Percentiles rank a stretch among this genome's conserved stretches.
Conservation (phyloP, 495 filamentous ascomycete species). For the Beverwykella pulmonaria region DNA sequence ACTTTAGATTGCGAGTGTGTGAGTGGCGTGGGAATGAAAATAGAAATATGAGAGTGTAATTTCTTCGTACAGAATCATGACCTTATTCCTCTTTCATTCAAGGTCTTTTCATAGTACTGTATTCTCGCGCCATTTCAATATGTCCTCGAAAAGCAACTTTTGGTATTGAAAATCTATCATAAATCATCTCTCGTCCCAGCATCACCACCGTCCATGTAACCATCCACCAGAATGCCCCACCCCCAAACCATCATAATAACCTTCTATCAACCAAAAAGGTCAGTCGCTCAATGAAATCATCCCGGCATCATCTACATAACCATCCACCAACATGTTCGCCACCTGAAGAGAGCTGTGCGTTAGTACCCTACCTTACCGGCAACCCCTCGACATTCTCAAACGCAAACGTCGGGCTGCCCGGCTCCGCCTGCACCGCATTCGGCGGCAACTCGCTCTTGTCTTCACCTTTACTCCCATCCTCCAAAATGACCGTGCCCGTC, state of each 20-base stretch:
- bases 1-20: conserved; percentile 4
- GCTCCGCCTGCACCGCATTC: conserved; percentile 68
- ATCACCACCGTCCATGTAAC: background rate
- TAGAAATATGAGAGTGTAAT: background rate
- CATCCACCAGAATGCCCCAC: background rate
- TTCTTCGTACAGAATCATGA: too few species aligned
- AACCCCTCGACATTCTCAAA: conserved; percentile 67
- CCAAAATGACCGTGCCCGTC: conserved; percentile 56
- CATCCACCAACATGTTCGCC: background rate
- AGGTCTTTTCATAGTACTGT: too few species aligned
- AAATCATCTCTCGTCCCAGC: background rate
- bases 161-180: conserved; percentile 1
- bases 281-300: background rate
- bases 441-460: conserved; percentile 58
- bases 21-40: background rate
- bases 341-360: background rate
- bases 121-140: too few species aligned
- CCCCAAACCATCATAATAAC: background rate
- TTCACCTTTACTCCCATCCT: conserved; percentile 68
- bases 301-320: background rate
- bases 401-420: conserved; percentile 75
- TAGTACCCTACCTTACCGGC: background rate
- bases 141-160: background rate
- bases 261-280: background rate
- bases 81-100: too few species aligned